Percentiles rank a stretch among this genome's conserved stretches.
These are phyloP conservation scores for Exophiala lecanii-corni DNA, from an alignment of 2,329 filamentous ascomycete genomes.

Conservation along the genomic window DNA sequence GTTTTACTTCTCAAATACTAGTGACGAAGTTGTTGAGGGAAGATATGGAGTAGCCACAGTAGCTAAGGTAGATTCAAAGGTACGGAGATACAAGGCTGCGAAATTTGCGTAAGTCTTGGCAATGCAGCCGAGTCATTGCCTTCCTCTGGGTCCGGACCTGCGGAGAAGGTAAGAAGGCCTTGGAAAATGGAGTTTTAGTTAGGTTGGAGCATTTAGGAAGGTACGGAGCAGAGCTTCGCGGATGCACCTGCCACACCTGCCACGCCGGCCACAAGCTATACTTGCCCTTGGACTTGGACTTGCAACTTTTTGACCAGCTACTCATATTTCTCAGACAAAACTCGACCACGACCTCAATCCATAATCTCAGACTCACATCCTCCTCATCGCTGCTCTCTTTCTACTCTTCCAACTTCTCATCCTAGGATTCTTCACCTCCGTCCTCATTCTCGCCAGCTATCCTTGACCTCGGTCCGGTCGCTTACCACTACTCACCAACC, in stretches of 20 bases:
- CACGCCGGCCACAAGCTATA: not conserved
- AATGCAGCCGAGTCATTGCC: not conserved
- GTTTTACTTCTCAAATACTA: too few species aligned
- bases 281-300: too few species aligned
- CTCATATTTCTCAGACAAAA: too few species aligned
- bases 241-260: not conserved
- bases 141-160: not conserved
- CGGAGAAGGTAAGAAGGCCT: not conserved
- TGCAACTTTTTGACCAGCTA: too few species aligned
- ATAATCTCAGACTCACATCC: too few species aligned
- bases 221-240: not conserved
- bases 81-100: too few species aligned
- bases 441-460: conserved; percentile 26
- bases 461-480: conserved; percentile 29
- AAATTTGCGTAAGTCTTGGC: not conserved
- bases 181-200: too few species aligned
- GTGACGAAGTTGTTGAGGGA: too few species aligned
- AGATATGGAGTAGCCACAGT: too few species aligned
- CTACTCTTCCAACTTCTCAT: conserved; percentile 4
- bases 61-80: too few species aligned
- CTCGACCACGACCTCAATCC: too few species aligned
- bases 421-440: conserved; percentile 23
- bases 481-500: conserved; percentile 21
- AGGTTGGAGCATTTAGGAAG: too few species aligned
- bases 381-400: conserved; percentile 14